These are phyloP conservation scores for Microbotryum violaceum DNA, from an alignment of 1,284 basidiomycete genomes.

Conservation along the genomic window DNA sequence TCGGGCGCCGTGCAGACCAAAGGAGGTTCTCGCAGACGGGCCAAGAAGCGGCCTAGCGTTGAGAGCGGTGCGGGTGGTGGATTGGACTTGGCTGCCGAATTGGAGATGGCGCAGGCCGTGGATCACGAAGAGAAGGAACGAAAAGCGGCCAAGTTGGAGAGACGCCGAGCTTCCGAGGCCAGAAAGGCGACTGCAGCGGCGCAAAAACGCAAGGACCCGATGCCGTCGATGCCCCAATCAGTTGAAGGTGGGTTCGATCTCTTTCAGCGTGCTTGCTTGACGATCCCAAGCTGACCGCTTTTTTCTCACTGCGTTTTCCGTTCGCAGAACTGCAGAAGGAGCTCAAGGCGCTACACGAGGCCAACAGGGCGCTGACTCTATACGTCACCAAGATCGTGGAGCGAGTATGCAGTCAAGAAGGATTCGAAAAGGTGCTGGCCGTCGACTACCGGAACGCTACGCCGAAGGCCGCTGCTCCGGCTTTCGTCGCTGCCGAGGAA, in stretches of 20 bases:
- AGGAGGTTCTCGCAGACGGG: background rate
- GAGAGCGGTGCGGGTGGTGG: slow-evolving; percentile 13
- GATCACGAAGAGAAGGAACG: slow-evolving; percentile 7
- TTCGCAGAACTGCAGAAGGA: slow-evolving; percentile 23
- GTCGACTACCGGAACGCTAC: slow-evolving; percentile 29
- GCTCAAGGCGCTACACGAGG: slow-evolving; percentile 31
- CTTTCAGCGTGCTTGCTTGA: background rate
- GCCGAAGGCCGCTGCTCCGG: slow-evolving; percentile 4
- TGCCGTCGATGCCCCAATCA: slow-evolving; percentile 6
- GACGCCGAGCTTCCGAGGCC: background rate
- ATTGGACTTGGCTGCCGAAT: slow-evolving; percentile 32
- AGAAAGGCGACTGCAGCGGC: background rate
- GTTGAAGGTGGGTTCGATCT: background rate
- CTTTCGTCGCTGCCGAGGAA: background rate
- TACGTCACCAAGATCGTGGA: slow-evolving; percentile 38
- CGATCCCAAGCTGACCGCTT: background rate
- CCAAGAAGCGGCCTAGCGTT: background rate
- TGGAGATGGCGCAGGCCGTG: slow-evolving; percentile 19
- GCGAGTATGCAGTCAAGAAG: slow-evolving; percentile 35
- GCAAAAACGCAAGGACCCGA: slow-evolving; percentile 10
- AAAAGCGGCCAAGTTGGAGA: slow-evolving; percentile 2
- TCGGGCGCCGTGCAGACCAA: slow-evolving; percentile 28
- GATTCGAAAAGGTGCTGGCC: slow-evolving; percentile 36
- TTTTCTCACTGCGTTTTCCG: too few relatives aligned
- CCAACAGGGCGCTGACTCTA: slow-evolving; percentile 35